A percentile compares a stretch with the other conserved stretches of the same genome.
phyloP scores from a whole-genome alignment of 192 early-diverging fungal species.

The Coemansia sp. region DNA sequence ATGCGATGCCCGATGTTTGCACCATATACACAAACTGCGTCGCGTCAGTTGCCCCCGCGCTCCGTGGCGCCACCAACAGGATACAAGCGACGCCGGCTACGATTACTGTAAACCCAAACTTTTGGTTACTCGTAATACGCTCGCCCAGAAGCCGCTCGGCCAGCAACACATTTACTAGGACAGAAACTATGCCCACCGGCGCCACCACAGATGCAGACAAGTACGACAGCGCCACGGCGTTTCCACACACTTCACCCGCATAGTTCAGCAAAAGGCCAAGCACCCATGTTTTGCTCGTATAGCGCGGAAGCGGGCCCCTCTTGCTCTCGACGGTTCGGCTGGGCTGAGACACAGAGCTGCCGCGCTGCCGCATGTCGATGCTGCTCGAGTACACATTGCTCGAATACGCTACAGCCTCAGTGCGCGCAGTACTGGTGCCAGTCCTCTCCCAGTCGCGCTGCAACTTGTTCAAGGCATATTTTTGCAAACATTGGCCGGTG shows the following conservation, averaged over 20 bases:
- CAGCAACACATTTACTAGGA: constrained; percentile 45
- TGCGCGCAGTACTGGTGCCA: constrained; percentile 8
- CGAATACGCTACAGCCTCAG: constrained; percentile 4
- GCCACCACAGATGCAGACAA: constrained; percentile 50
- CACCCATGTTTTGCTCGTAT: constrained; percentile 44
- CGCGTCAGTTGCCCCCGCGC: constrained; percentile 25
- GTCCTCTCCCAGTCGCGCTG: constrained; percentile 37
- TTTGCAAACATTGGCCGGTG: constrained; percentile 52
- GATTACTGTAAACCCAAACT: constrained; percentile 41
- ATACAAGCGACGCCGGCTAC: constrained; percentile 44
- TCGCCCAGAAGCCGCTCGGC: constrained; percentile 49
- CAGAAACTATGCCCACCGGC: constrained; percentile 48
- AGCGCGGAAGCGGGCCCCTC: constrained; percentile 23
- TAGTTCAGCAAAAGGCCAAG: constrained; percentile 50
- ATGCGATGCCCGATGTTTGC: constrained; percentile 34
- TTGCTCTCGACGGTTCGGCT: background rate
- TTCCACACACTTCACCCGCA: constrained; percentile 48
- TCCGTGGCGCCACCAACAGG: constrained; percentile 48
- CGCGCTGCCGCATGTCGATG: constrained; percentile 28
- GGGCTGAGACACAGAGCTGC: background rate
- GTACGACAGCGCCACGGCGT: constrained; percentile 52
- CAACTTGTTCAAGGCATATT: constrained; percentile 45
- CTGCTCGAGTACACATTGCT: constrained; percentile 8
- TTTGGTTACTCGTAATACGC: constrained; percentile 47
- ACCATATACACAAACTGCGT: constrained; percentile 41